These are phyloP conservation scores for Sporobolomyces roseus DNA, from an alignment of 768 basidiomycete species.

Conservation along the genomic window DNA sequence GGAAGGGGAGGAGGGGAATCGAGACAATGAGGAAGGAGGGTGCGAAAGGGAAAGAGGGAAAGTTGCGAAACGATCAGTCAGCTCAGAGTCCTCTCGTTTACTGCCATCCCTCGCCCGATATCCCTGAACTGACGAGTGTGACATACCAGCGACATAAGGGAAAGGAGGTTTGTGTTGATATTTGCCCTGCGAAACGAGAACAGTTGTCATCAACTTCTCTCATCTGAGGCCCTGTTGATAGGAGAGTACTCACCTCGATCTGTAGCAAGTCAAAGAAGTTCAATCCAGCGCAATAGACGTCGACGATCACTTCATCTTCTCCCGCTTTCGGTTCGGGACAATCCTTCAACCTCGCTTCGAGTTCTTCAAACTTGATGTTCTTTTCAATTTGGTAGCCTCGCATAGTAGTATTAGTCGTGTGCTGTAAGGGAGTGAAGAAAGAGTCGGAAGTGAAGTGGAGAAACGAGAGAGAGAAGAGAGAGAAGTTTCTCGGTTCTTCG, in stretches of 20 bases:
- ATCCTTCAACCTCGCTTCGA: conserved; percentile 50
- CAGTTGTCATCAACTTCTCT: not conserved
- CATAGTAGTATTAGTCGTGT: not conserved
- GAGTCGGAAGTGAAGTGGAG: not conserved
- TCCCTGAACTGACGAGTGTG: too few relatives aligned
- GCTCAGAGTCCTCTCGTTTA: too few relatives aligned
- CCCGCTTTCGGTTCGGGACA: conserved; percentile 60
- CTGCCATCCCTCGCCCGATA: too few relatives aligned
- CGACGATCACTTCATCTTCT: conserved; percentile 63
- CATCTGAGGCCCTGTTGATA: too few relatives aligned
- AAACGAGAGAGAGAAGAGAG: not conserved
- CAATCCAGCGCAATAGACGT: conserved; percentile 64
- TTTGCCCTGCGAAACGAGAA: conserved; percentile 57
- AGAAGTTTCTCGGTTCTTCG: not conserved
- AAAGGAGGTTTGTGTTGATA: conserved; percentile 77
- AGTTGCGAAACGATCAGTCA: too few relatives aligned
- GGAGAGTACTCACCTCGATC: conserved; percentile 1
- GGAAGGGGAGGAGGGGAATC: too few relatives aligned
- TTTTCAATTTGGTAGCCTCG: conserved; percentile 54
- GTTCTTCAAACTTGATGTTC: conserved; percentile 65
- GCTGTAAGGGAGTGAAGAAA: too few relatives aligned
- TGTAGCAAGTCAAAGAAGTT: conserved; percentile 62
- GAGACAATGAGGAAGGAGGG: too few relatives aligned
- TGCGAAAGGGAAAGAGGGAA: too few relatives aligned
- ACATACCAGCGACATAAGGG: conserved; percentile 67